phyloP scores from a whole-genome alignment of 2,329 filamentous ascomycete genomes.

The Ophiosphaerella herpotricha region DNA sequence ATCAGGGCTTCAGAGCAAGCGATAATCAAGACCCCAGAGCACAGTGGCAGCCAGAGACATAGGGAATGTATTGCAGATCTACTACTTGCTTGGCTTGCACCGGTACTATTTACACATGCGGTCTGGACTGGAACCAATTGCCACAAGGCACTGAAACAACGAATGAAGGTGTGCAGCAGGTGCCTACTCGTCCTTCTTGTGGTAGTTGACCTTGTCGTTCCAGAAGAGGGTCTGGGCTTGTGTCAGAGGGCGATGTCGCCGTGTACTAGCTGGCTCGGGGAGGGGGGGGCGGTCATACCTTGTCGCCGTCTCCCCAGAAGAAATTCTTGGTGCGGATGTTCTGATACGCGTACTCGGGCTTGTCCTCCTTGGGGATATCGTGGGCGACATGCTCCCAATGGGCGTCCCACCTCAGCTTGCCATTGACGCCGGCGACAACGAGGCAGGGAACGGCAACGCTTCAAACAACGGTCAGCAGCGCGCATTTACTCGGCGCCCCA shows the following conservation, averaged over 20 bases:
- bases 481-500: too few relatives aligned
- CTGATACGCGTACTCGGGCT: conserved; percentile 92
- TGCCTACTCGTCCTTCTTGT: conserved; percentile 76
- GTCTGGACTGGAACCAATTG: neutral
- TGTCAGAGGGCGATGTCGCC: conserved; percentile 3
- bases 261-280: neutral
- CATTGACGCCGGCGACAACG: conserved; percentile 75
- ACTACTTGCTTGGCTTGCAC: conserved; percentile 23
- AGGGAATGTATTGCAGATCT: conserved; percentile 40
- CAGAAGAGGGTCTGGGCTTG: conserved; percentile 64
- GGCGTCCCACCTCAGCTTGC: conserved; percentile 88
- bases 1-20: too few relatives aligned
- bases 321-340: conserved; percentile 98
- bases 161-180: conserved; percentile 6
- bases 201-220: conserved; percentile 95
- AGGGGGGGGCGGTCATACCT: conserved; percentile 61
- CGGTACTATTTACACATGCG: conserved; percentile 31
- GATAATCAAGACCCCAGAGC: neutral
- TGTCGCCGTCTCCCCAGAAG: conserved; percentile 93
- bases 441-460: conserved; percentile 78
- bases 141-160: neutral
- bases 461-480: too few relatives aligned
- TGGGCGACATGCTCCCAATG: conserved; percentile 97
- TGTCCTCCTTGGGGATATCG: conserved; percentile 80
- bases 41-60: conserved; percentile 22